These are phyloP conservation scores for Epicoccum nigrum DNA, from an alignment of 2,329 filamentous ascomycete genomes.

Conservation along the genomic window DNA sequence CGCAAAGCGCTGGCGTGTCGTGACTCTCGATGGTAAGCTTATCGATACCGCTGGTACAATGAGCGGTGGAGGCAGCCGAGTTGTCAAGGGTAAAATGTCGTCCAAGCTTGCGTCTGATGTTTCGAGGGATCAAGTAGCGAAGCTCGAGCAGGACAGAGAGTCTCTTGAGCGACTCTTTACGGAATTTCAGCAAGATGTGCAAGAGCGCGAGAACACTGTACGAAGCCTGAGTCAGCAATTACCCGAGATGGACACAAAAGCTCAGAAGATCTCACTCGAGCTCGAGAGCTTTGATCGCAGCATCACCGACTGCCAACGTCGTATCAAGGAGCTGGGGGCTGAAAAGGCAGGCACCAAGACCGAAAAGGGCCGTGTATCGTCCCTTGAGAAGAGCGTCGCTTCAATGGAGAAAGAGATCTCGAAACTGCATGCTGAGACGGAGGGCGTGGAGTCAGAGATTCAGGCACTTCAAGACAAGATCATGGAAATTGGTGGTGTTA, in stretches of 20 bases:
- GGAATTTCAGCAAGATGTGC: slow-evolving; percentile 82
- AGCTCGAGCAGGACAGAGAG: slow-evolving; percentile 87
- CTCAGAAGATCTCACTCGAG: slow-evolving; percentile 89
- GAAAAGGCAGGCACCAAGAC: slow-evolving; percentile 81
- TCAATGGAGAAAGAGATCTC: slow-evolving; percentile 78
- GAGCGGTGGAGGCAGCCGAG: slow-evolving; percentile 92
- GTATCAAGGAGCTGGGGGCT: slow-evolving; percentile 81
- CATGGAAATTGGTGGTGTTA: slow-evolving; percentile 96
- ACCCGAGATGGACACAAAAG: slow-evolving; percentile 83
- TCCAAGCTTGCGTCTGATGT: slow-evolving; percentile 90
- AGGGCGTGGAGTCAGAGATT: slow-evolving; percentile 90
- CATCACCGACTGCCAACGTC: slow-evolving; percentile 79
- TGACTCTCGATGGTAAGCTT: slow-evolving; percentile 91
- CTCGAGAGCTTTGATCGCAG: slow-evolving; percentile 86
- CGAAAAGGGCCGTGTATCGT: slow-evolving; percentile 75
- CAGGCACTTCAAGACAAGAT: slow-evolving; percentile 93
- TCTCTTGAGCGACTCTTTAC: slow-evolving; percentile 81
- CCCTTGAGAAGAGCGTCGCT: slow-evolving; percentile 77
- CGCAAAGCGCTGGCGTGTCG: slow-evolving; percentile 90
- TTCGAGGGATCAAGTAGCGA: slow-evolving; percentile 84
- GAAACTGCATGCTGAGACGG: slow-evolving; percentile 81
- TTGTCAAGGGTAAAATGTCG: slow-evolving; percentile 94
- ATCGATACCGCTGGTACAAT: slow-evolving; percentile 99
- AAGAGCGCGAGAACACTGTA: slow-evolving; percentile 75
- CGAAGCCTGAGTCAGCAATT: slow-evolving; percentile 77